These are phyloP conservation scores for Ogataea henricii DNA, from an alignment of 805 yeast genomes.

Conservation along the genomic window DNA sequence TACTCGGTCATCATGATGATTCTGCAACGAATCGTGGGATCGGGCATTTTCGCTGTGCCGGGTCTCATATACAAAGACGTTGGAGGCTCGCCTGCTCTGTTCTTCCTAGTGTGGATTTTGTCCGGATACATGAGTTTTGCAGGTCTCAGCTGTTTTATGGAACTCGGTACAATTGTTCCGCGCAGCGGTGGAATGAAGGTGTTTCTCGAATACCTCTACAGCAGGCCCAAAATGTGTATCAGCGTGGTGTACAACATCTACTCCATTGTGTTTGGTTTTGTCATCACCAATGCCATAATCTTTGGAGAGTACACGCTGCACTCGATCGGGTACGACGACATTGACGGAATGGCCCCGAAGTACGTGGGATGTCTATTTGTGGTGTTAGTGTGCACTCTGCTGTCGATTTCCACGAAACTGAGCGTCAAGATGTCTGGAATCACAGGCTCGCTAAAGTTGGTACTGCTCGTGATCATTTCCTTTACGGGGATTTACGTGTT, in stretches of 20 bases:
- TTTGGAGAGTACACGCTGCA: conserved; percentile 56
- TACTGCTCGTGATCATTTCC: conserved; percentile 54
- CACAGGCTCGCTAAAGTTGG: conserved; percentile 62
- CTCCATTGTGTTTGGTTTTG: conserved; percentile 52
- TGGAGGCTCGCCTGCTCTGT: conserved; percentile 66
- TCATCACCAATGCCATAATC: conserved; percentile 51
- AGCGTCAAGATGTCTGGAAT: conserved; percentile 65
- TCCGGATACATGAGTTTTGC: conserved; percentile 65
- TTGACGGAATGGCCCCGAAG: conserved; percentile 40
- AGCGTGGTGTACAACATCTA: conserved; percentile 50
- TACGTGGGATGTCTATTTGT: conserved; percentile 45
- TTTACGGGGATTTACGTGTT: conserved; percentile 60
- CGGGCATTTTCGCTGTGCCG: conserved; percentile 77
- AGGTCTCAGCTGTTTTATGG: conserved; percentile 67
- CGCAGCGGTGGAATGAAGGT: conserved; percentile 77
- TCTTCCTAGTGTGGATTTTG: conserved; percentile 62
- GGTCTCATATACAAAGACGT: conserved; percentile 64
- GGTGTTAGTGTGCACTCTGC: conserved; percentile 42
- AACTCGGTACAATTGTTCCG: conserved; percentile 70
- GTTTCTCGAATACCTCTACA: conserved; percentile 67
- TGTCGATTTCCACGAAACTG: conserved; percentile 58
- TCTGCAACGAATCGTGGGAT: conserved; percentile 71
- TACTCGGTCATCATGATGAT: conserved; percentile 66
- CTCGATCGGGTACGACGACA: conserved; percentile 44
- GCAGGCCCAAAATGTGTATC: conserved; percentile 55